These are phyloP conservation scores for Pedinophyceae sp. DNA, from an alignment of 139 green algal genomes.

Conservation along the genomic window DNA sequence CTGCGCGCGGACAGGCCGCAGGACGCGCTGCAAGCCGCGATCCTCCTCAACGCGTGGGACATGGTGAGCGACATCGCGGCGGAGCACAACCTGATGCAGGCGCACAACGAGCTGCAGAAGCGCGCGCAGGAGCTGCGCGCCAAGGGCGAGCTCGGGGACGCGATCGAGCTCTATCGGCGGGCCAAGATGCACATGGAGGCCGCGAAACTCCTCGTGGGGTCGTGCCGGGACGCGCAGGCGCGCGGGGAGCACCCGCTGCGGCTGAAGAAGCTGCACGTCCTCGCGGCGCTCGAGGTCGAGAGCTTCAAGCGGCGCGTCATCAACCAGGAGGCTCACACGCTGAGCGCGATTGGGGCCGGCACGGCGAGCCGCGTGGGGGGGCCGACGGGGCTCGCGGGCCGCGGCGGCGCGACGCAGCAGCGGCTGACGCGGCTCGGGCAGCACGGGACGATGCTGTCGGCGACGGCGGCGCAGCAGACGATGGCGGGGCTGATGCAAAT, in stretches of 20 bases:
- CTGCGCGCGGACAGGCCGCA: conserved; percentile 34
- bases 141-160: conserved; percentile 36
- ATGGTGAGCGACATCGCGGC: conserved; percentile 46
- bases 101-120: conserved; percentile 49
- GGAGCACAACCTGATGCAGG: conserved; percentile 25
- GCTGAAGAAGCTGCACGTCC: conserved; percentile 70
- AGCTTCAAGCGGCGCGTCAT: not conserved
- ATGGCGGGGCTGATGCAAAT: conserved; percentile 56
- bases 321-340: no score
- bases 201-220: conserved; percentile 35
- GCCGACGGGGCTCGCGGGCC: no score
- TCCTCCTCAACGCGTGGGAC: conserved; percentile 71
- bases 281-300: conserved; percentile 55
- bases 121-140: conserved; percentile 56
- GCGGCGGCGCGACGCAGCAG: no score
- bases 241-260: conserved; percentile 34
- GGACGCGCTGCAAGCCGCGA: conserved; percentile 55
- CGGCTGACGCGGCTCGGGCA: no score
- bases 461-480: conserved; percentile 28
- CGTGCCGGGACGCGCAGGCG: conserved; percentile 15
- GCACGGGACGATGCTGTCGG: not conserved
- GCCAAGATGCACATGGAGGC: conserved; percentile 46
- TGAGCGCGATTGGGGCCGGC: no score
- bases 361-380: no score
- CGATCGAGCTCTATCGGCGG: conserved; percentile 47